Evolutionary conservation across 2,329 filamentous ascomycete species (phyloP).

Genomic region (Fusarium secorum): DNA sequence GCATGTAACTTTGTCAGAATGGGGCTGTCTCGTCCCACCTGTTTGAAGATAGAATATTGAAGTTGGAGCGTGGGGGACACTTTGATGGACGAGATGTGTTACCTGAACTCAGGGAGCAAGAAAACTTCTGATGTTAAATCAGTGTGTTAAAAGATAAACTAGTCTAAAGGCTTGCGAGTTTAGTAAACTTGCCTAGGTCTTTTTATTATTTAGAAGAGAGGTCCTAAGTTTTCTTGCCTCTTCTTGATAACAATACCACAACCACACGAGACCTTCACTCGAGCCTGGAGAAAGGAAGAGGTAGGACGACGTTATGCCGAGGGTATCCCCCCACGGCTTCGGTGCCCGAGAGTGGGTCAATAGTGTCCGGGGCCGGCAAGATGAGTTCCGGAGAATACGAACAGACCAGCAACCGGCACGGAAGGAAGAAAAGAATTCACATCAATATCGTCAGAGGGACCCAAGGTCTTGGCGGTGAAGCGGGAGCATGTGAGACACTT

Average conservation of each 20-base stretch:
- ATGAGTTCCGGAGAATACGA: conserved; percentile 1
- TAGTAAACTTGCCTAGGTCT: background rate
- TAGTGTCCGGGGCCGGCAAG: conserved; percentile 1
- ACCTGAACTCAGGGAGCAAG: background rate
- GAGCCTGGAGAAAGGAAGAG: background rate
- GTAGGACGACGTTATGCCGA: conserved; percentile 11
- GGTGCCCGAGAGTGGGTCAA: conserved; percentile 31
- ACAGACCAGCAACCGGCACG: conserved; percentile 4
- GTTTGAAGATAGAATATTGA: background rate
- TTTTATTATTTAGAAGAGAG: background rate
- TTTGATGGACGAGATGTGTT: background rate
- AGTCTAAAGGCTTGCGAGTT: background rate
- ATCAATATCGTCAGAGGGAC: conserved; percentile 7
- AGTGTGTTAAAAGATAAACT: background rate
- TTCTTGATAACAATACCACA: background rate
- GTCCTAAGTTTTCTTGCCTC: background rate
- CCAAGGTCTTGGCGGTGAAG: conserved; percentile 35
- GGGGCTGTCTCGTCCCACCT: background rate
- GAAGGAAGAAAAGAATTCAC: conserved; percentile 1
- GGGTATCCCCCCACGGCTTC: conserved; percentile 14
- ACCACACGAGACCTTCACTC: background rate
- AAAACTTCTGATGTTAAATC: background rate
- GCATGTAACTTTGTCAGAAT: background rate
- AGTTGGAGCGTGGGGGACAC: background rate
- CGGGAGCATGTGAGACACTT: conserved; percentile 37